These are phyloP conservation scores for Posidonia oceanica DNA, from an alignment of 116 monocot species.

Conservation along the genomic window DNA sequence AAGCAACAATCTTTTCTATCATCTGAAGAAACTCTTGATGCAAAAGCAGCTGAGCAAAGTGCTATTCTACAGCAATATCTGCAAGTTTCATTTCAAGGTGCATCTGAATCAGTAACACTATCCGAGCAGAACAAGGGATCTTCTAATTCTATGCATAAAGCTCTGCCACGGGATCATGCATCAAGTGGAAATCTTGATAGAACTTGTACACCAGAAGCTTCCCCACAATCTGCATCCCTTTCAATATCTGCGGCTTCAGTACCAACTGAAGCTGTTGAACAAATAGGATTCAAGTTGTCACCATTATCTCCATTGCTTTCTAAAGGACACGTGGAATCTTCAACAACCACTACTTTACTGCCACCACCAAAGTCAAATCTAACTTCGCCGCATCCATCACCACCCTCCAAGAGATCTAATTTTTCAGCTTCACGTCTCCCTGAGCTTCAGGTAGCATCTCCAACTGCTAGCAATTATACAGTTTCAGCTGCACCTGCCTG, in stretches of 20 bases:
- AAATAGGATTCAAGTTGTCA: background rate
- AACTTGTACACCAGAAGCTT: background rate
- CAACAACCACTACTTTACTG: too few relatives aligned
- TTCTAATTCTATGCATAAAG: background rate
- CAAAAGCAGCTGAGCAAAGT: background rate
- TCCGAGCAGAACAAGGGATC: background rate
- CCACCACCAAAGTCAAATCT: too few relatives aligned
- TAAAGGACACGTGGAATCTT: too few relatives aligned
- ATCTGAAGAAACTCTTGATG: background rate
- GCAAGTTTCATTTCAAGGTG: background rate
- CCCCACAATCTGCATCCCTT: background rate
- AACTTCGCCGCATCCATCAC: too few relatives aligned
- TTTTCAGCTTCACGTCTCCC: too few relatives aligned
- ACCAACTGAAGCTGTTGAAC: background rate
- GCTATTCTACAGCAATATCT: background rate
- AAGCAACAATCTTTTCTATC: slow-evolving; percentile 13
- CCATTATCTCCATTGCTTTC: too few relatives aligned
- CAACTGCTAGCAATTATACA: background rate
- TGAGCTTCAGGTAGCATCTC: too few relatives aligned
- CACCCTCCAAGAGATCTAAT: background rate
- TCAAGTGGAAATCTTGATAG: background rate
- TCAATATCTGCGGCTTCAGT: too few relatives aligned
- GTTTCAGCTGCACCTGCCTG: background rate
- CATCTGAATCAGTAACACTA: too few relatives aligned
- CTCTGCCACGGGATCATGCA: background rate